These are phyloP conservation scores for Lasiodiplodia hormozganensis DNA, from an alignment of 2,329 filamentous ascomycete species.

Conservation along the genomic window DNA sequence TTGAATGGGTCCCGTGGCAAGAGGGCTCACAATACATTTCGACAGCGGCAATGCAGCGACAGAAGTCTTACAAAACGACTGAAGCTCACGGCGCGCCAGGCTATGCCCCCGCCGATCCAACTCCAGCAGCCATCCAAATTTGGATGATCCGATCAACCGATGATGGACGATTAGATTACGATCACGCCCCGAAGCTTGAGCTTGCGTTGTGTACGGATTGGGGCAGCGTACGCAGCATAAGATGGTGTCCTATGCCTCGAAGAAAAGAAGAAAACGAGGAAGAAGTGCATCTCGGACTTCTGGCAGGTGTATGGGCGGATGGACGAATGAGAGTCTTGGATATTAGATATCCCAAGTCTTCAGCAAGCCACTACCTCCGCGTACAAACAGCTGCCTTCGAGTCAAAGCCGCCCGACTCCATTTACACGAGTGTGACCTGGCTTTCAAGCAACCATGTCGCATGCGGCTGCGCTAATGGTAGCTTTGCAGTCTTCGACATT, in stretches of 20 bases:
- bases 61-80: conserved; percentile 40
- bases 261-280: conserved; percentile 36
- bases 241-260: conserved; percentile 62
- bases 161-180: conserved; percentile 52
- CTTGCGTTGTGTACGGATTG: conserved; percentile 63
- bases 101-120: conserved; percentile 38
- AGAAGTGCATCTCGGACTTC: conserved; percentile 54
- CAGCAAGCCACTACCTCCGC: conserved; percentile 44
- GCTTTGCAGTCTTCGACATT: conserved; percentile 61
- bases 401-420: conserved; percentile 56
- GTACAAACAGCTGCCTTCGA: conserved; percentile 58
- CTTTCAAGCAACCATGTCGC: conserved; percentile 62
- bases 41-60: conserved; percentile 46
- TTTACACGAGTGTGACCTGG: conserved; percentile 65
- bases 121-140: conserved; percentile 62
- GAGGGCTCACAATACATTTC: conserved; percentile 62
- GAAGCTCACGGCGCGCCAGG: conserved; percentile 44
- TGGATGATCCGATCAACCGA: conserved; percentile 53
- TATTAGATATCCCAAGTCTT: conserved; percentile 41
- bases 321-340: conserved; percentile 63
- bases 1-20: conserved; percentile 52
- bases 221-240: conserved; percentile 61
- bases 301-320: conserved; percentile 66
- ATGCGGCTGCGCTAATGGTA: conserved; percentile 64
- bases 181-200: conserved; percentile 53